Percentiles rank a stretch among this genome's conserved stretches.
Evolutionary conservation across 768 basidiomycete species (phyloP).

Genomic region (Tephrocybe sp.): DNA sequence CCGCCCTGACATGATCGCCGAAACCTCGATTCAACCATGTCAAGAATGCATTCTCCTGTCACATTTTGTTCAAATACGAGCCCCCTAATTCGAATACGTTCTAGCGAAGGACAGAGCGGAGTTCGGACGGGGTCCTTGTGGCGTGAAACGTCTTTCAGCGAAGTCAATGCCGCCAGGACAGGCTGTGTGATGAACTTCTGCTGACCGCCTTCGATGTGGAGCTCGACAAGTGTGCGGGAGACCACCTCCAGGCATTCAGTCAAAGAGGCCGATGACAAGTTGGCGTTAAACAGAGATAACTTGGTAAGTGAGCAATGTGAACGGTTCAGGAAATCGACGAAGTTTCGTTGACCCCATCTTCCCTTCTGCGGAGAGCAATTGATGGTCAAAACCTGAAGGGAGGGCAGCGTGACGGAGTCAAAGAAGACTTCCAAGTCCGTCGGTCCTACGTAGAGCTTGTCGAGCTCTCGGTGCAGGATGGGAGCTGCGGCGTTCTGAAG

Average conservation of each 20-base stretch:
- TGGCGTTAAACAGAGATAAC: constrained; percentile 2
- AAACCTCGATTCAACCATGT: constrained; percentile 1
- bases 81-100: background rate
- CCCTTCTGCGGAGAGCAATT: background rate
- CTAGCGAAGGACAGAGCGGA: background rate
- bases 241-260: background rate
- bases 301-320: constrained; percentile 1
- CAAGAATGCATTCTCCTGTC: background rate
- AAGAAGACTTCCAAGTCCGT: constrained; percentile 4
- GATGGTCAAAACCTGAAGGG: constrained; percentile 4
- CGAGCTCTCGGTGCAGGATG: background rate
- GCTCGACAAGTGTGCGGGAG: background rate
- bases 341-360: constrained; percentile 1
- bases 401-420: constrained; percentile 2
- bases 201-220: constrained; percentile 2
- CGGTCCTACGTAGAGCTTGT: constrained; percentile 5
- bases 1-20: background rate
- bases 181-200: background rate
- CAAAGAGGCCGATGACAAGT: background rate
- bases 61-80: background rate
- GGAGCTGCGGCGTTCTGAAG: background rate
- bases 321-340: constrained; percentile 1
- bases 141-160: background rate
- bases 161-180: background rate
- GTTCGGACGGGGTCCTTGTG: background rate